Conservation (phyloP, 352 stramenopile species). For the Phytophthora megakarya region DNA sequence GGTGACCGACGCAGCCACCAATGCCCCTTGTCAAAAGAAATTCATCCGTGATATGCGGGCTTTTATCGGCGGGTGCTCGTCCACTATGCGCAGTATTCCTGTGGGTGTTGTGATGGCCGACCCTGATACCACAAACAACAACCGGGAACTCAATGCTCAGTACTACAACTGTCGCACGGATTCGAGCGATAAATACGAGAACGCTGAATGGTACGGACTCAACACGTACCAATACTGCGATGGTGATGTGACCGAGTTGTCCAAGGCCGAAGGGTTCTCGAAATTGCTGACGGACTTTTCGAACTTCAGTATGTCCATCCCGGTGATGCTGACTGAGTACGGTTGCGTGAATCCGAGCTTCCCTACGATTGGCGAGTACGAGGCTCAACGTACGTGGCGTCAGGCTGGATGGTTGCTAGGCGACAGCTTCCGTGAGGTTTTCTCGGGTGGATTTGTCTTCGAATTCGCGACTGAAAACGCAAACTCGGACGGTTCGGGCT, state of each 20-base stretch:
- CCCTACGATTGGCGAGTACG: conserved; percentile 57
- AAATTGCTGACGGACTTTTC: conserved; percentile 52
- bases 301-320: conserved; percentile 66
- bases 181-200: conserved; percentile 64
- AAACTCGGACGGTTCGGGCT: conserved; percentile 56
- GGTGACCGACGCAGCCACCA: conserved; percentile 59
- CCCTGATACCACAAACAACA: conserved; percentile 37
- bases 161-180: conserved; percentile 89
- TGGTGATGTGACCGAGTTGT: conserved; percentile 33
- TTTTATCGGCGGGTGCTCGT: conserved; percentile 67
- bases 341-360: conserved; percentile 72
- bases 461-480: conserved; percentile 86
- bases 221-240: conserved; percentile 87
- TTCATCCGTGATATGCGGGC: conserved; percentile 85
- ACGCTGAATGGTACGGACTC: conserved; percentile 82
- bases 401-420: conserved; percentile 60
- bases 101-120: conserved; percentile 80
- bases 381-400: conserved; percentile 67
- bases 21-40: conserved; percentile 90
- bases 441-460: conserved; percentile 78
- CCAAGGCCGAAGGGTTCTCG: conserved; percentile 56
- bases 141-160: conserved; percentile 61
- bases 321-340: conserved; percentile 84
- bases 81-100: conserved; percentile 62
- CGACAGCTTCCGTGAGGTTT: conserved; percentile 51